Base-by-base conservation (phyloP, 1,139 yeast species). In the Nakaseomyces nivariensis region DNA sequence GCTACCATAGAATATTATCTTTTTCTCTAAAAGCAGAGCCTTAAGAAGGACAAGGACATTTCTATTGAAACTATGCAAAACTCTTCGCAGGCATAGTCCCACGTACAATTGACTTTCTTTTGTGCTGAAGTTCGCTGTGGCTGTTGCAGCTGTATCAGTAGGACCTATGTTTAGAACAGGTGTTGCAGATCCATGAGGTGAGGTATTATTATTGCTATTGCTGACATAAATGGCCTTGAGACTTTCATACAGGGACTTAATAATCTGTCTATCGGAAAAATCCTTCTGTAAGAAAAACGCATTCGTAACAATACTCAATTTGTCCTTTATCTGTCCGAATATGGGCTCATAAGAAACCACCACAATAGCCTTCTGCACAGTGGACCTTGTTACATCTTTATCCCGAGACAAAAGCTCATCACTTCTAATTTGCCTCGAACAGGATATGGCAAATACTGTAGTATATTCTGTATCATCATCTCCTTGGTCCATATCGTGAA, bases 391-490 rank as follows among this genome's bases (percentile, higher is more conserved):
- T 37, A 87, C 79, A 56, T 85, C 92, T 26, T 75, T 74, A 51
- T 81, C 77, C 51, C 77, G 71, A 49, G 74, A 75, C 32, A 77
- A 61, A 50, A 92, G 70, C 37, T 82, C 84, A 36, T 78, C 76
- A 1, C 86, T 73, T 50, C 78, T 75, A 43, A 89, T 77, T 66
- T 92, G 97, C 45, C 96, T 75, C 29, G 90, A 89, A 67, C 98
- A 92, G 0, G 96, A 85, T 56, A 96, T 86, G 1, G 96, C 98
- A 72, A 92, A 92, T 17, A 89, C 68, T 0, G 98, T 92, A 25
- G 82, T 78, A 38, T 58, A 62, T 29, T 63, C 58, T 4, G 55
- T 46, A 13, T 31, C 80, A 72, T 22, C 33, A 11, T 29, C 5
- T 6, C 6, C 17, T 29, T 29, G n/a, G 53, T 76, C 13, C 13